Evolutionary conservation across 2,329 filamentous ascomycete genomes (phyloP).

Genomic region (Beauveria sp.): DNA sequence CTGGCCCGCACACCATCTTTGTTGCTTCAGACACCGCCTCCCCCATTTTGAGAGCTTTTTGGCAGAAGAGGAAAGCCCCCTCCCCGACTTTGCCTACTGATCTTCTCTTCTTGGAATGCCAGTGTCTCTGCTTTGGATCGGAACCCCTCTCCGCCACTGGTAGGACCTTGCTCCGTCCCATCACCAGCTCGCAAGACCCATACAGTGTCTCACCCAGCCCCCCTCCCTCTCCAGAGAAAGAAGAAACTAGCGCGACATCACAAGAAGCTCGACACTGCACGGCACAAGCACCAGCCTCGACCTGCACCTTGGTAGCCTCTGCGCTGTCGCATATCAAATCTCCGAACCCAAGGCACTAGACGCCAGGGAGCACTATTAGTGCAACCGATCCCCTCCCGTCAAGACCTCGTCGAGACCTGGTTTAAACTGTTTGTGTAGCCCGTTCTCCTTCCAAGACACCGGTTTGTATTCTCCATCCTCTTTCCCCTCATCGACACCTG

Average conservation of each 20-base stretch:
- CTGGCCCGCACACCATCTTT: constrained; percentile 6
- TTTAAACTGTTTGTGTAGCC: constrained; percentile 25
- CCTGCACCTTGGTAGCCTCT: constrained; percentile 22
- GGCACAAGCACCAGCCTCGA: constrained; percentile 24
- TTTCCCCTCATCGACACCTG: constrained; percentile 27
- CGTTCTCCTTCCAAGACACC: constrained; percentile 31
- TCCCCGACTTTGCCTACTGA: constrained; percentile 8
- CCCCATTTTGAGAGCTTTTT: constrained; percentile 4
- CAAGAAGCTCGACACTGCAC: constrained; percentile 23
- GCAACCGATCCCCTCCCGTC: constrained; percentile 23
- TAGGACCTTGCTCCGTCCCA: constrained; percentile 24
- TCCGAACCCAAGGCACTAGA: constrained; percentile 26
- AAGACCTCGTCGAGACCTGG: constrained; percentile 31
- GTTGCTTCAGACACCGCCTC: constrained; percentile 10
- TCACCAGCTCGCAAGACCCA: constrained; percentile 23
- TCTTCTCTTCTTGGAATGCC: constrained; percentile 29
- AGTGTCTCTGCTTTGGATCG: constrained; percentile 30
- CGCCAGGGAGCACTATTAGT: constrained; percentile 23
- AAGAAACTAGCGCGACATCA: constrained; percentile 27
- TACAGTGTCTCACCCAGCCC: constrained; percentile 28
- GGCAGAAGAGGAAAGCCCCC: constrained; percentile 11
- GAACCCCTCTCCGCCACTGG: constrained; percentile 25
- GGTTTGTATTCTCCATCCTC: constrained; percentile 27
- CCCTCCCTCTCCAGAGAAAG: constrained; percentile 21
- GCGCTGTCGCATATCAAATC: constrained; percentile 29